Evolutionary conservation across 805 yeast genomes (phyloP), one percentile per base, ranked within the genome.

Genomic region (Candida pseudofarinosa): DNA sequence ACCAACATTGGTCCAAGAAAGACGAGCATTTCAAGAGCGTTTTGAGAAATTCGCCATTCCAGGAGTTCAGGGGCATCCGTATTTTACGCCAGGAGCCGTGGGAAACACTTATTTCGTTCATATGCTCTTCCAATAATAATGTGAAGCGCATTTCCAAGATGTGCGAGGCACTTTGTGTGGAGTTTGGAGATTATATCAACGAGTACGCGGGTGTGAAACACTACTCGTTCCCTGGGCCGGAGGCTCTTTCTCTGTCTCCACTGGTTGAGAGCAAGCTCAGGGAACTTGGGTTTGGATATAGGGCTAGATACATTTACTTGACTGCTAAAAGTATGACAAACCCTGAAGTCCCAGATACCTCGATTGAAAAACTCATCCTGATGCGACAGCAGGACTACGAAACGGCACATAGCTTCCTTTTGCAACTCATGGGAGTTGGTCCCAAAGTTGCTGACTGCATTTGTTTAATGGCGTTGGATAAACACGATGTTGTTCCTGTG

Each of bases 381-480:
- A 65, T 83, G 47, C 65, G 89, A 7, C 48, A 60, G 1, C 56
- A 65, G 33, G 58, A 72, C 2, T 80, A 81, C 49, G 71, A 65
- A 36, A 74, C 69, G 4, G 81, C 83, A 1, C 85, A 81, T 47
- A 68, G 71, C 4, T 79, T 74, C 38, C 64, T 93, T 34, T 68
- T 84, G 49, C 71, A 76, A 47, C 83, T 85, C 52, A 71, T 77
- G 3, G 99, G 99, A 0, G 97, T 93, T 0, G 99, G 99, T 0
- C 98, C 98, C 0, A 93, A 93, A 64, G 98, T 93, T 1, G 97
- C 99, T 0, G 99, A 93, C 54, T 93, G 99, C 60, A 93, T 93
- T 13, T 83, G 95, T 49, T 69, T 93, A 36, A 91, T 93, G 97
- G 82, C 93, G 2, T 69, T 91, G 46, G 91, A 85, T 53, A 83